Conservation (phyloP, 2,329 filamentous ascomycete species). For the Colletotrichum sansevieriae region DNA sequence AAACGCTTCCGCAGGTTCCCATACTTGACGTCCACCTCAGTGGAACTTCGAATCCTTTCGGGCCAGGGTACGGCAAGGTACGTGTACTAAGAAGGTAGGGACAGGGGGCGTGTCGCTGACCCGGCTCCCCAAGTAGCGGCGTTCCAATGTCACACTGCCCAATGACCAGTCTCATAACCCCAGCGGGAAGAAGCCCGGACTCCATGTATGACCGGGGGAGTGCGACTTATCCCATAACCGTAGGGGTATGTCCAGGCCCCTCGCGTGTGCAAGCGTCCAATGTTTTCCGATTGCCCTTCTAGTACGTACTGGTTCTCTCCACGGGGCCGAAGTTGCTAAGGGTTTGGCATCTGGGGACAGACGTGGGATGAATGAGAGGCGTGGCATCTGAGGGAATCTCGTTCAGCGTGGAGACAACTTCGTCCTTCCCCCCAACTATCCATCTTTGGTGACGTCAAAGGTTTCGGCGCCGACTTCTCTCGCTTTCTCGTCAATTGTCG, state of each 20-base stretch:
- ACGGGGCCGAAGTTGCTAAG: constrained; percentile 32
- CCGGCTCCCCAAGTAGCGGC: constrained; percentile 28
- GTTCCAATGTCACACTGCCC: constrained; percentile 11
- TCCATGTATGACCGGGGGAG: constrained; percentile 14
- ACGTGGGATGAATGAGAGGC: constrained; percentile 12
- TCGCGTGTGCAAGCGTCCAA: constrained; percentile 22
- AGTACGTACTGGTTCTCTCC: constrained; percentile 30
- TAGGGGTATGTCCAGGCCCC: constrained; percentile 25
- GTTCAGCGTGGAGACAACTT: neutral
- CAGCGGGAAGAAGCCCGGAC: constrained; percentile 40
- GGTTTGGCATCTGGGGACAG: constrained; percentile 34
- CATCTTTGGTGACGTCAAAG: neutral
- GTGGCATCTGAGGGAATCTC: neutral
- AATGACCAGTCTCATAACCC: constrained; percentile 20
- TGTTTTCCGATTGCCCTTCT: constrained; percentile 13
- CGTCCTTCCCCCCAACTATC: neutral
- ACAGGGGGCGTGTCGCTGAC: constrained; percentile 36
- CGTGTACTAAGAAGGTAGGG: neutral
- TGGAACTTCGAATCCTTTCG: constrained; percentile 39
- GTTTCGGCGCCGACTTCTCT: neutral
- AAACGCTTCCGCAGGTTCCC: constrained; percentile 41
- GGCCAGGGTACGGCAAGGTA: constrained; percentile 19
- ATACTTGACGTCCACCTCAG: constrained; percentile 31
- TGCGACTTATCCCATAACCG: constrained; percentile 19
- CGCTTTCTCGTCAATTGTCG: neutral